Percentiles rank a stretch among this genome's conserved stretches.
Conservation (phyloP, 1,139 yeast genomes). For the Lodderomyces elongisporus region DNA sequence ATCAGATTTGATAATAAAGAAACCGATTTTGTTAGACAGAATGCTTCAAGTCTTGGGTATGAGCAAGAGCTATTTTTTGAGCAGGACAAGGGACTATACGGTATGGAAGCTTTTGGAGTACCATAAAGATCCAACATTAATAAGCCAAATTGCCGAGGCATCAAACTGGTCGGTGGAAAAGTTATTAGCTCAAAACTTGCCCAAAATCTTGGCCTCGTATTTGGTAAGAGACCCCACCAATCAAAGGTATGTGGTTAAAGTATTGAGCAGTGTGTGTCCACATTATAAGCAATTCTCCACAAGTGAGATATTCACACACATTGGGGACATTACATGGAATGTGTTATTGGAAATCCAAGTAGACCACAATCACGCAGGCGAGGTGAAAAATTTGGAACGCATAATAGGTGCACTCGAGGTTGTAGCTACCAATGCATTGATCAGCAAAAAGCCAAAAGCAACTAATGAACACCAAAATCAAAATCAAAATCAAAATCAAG, state of each 20-base stretch:
- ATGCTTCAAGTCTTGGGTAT: constrained; percentile 65
- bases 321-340: constrained; percentile 43
- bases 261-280: constrained; percentile 52
- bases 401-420: constrained; percentile 39
- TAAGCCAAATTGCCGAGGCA: constrained; percentile 50
- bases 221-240: constrained; percentile 39
- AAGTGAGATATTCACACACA: constrained; percentile 38
- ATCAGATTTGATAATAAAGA: constrained; percentile 61
- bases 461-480: too few relatives aligned
- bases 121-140: constrained; percentile 51
- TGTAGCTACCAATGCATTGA: constrained; percentile 29
- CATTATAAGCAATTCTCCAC: constrained; percentile 33
- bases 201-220: constrained; percentile 39
- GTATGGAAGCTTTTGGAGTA: constrained; percentile 71
- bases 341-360: constrained; percentile 35
- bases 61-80: constrained; percentile 55
- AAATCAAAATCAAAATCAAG: too few relatives aligned
- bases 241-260: constrained; percentile 47
- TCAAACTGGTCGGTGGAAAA: constrained; percentile 29
- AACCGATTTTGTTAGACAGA: constrained; percentile 51
- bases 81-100: constrained; percentile 67
- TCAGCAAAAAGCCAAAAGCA: constrained; percentile 11
- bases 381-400: constrained; percentile 25
- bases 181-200: constrained; percentile 30
- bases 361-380: constrained; percentile 24